Conservation (phyloP, 192 early-diverging fungal species). For the Paraglomus brasilianum region DNA sequence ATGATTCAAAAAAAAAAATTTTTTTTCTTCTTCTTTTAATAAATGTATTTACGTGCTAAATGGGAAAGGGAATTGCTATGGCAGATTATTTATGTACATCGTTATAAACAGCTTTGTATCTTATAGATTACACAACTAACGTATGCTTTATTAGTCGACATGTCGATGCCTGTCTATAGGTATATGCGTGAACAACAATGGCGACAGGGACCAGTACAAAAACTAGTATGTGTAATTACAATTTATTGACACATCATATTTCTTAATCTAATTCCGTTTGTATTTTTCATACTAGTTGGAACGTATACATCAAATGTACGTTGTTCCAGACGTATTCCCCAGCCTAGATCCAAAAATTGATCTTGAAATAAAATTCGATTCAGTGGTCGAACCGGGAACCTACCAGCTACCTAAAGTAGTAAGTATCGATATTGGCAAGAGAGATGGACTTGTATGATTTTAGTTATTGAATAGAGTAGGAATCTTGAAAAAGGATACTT, state of each 20-base stretch:
- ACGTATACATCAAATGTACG: constrained; percentile 73
- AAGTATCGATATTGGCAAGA: constrained; percentile 4
- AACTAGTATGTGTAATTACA: constrained; percentile 40
- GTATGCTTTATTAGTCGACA: constrained; percentile 47
- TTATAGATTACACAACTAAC: no score
- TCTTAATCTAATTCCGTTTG: no score
- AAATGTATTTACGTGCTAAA: no score
- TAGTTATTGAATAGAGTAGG: constrained; percentile 5
- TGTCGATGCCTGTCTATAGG: constrained; percentile 67
- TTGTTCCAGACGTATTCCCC: constrained; percentile 71
- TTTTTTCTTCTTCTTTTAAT: no score
- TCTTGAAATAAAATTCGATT: constrained; percentile 42
- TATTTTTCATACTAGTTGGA: constrained; percentile 44
- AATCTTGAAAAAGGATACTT: no score
- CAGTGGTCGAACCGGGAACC: constrained; percentile 44
- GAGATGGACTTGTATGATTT: no score
- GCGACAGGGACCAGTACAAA: constrained; percentile 49
- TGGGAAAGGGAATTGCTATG: no score
- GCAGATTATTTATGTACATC: no score
- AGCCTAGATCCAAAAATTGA: constrained; percentile 47
- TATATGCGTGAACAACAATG: constrained; percentile 64
- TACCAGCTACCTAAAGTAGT: constrained; percentile 40
- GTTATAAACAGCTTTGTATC: no score
- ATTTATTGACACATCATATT: neutral
- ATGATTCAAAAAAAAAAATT: no score